Percentiles rank a stretch among this genome's conserved stretches.
These are phyloP conservation scores for Fusarium setosum DNA, from an alignment of 2,329 filamentous ascomycete genomes.

Conservation along the genomic window DNA sequence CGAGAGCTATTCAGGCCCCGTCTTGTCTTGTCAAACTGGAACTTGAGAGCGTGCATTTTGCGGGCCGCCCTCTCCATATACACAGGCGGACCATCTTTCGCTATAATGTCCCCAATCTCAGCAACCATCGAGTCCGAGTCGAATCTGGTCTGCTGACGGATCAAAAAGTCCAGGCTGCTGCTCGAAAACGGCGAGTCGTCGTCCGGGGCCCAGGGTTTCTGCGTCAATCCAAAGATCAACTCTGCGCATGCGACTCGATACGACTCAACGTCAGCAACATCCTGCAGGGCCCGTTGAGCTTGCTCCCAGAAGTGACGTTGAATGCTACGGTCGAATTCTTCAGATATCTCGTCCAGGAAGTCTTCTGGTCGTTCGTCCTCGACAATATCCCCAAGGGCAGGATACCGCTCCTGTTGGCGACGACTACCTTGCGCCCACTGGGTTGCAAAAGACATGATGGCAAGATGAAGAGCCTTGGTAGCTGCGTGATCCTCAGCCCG, in stretches of 20 bases:
- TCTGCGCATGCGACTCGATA: conserved; percentile 53
- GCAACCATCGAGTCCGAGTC: conserved; percentile 17
- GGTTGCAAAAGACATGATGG: conserved; percentile 42
- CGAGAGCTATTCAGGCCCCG: conserved; percentile 20
- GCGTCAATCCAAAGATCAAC: conserved; percentile 51
- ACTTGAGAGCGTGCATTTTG: conserved; percentile 43
- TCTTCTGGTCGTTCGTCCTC: conserved; percentile 30
- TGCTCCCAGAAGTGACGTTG: conserved; percentile 52
- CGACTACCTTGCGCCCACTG: conserved; percentile 44
- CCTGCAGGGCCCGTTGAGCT: conserved; percentile 47
- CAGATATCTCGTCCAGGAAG: conserved; percentile 34
- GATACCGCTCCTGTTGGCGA: conserved; percentile 36
- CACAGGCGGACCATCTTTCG: conserved; percentile 30
- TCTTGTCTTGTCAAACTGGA: conserved; percentile 32
- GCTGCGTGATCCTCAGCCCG: conserved; percentile 32
- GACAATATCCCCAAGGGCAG: background rate
- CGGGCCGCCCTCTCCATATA: conserved; percentile 40
- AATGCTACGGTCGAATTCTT: conserved; percentile 51
- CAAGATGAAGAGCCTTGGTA: conserved; percentile 31
- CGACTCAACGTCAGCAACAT: conserved; percentile 49
- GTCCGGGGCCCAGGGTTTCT: conserved; percentile 43
- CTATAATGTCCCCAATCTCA: conserved; percentile 36
- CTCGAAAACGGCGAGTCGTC: conserved; percentile 4
- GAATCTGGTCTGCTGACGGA: conserved; percentile 11
- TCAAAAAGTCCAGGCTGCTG: background rate